Conservation (phyloP, 345 rosid species). For the Hibiscus mutabilis region DNA sequence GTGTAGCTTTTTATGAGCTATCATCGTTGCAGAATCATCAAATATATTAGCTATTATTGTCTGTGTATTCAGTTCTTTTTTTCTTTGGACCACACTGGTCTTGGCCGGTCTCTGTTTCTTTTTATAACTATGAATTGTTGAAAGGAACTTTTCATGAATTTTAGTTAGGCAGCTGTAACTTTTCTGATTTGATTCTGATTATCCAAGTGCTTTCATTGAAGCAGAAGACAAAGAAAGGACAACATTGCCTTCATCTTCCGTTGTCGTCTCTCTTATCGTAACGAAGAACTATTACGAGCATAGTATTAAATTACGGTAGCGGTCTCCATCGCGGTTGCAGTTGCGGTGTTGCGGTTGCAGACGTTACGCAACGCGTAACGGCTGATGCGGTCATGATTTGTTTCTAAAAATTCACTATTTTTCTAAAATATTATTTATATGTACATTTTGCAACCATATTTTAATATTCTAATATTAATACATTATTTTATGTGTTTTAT, state of each 20-base stretch:
- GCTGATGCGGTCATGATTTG: no score
- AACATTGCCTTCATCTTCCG: not conserved
- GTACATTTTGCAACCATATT: no score
- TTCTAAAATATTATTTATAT: no score
- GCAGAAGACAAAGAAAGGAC: not conserved
- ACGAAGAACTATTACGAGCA: no score
- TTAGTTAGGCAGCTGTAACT: conserved; percentile 20
- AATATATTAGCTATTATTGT: not conserved
- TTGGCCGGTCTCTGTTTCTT: conserved; percentile 13
- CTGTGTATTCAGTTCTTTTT: not conserved
- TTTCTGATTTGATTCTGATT: conserved; percentile 24
- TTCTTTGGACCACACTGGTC: conserved; percentile 25
- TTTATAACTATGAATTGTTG: conserved; percentile 9
- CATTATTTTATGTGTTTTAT: no score
- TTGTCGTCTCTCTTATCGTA: not conserved
- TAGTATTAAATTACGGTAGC: no score
- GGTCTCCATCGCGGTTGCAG: no score
- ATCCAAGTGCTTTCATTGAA: conserved; percentile 4
- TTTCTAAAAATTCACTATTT: no score
- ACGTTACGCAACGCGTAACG: no score
- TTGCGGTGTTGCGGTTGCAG: no score
- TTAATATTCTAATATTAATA: no score
- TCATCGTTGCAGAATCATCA: conserved; percentile 30
- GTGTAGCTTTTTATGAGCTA: conserved; percentile 15
- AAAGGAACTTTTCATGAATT: conserved; percentile 18